These are phyloP conservation scores for Diplodia scrobiculata DNA, from an alignment of 2,329 filamentous ascomycete genomes.

Conservation along the genomic window DNA sequence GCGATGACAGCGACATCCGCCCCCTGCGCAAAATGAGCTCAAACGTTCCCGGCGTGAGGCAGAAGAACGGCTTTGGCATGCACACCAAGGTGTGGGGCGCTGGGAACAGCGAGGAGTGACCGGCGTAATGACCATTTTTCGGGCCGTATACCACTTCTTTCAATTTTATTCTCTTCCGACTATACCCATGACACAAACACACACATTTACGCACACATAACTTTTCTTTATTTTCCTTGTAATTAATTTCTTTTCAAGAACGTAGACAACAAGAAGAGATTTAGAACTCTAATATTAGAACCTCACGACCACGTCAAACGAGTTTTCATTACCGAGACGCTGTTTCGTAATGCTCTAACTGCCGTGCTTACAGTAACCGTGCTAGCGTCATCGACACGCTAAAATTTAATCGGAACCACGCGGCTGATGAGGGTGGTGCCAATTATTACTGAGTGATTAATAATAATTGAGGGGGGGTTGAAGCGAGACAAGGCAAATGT, in stretches of 20 bases:
- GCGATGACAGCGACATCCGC: constrained; percentile 11
- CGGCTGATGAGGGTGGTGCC: too few relatives aligned
- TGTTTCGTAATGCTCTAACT: too few relatives aligned
- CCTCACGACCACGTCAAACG: too few relatives aligned
- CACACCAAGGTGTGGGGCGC: constrained; percentile 14
- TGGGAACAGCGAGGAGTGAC: background rate
- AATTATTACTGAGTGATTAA: too few relatives aligned
- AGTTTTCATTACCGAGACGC: too few relatives aligned
- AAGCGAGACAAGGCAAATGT: too few relatives aligned
- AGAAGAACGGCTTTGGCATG: constrained; percentile 13
- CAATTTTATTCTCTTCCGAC: background rate
- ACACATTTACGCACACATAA: too few relatives aligned
- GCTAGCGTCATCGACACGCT: too few relatives aligned
- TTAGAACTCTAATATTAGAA: background rate
- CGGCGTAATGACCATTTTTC: background rate
- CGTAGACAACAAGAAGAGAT: background rate
- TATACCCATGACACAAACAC: background rate
- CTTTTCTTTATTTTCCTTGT: background rate
- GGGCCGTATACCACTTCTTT: background rate
- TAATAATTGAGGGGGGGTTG: too few relatives aligned
- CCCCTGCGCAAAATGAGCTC: constrained; percentile 6
- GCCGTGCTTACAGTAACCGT: too few relatives aligned
- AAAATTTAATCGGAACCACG: too few relatives aligned
- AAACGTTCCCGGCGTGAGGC: background rate
- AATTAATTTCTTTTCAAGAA: background rate